Evolutionary conservation across 306 rosid species (phyloP), one percentile per base, ranked within the genome.

Genomic region (Morella rubra): DNA sequence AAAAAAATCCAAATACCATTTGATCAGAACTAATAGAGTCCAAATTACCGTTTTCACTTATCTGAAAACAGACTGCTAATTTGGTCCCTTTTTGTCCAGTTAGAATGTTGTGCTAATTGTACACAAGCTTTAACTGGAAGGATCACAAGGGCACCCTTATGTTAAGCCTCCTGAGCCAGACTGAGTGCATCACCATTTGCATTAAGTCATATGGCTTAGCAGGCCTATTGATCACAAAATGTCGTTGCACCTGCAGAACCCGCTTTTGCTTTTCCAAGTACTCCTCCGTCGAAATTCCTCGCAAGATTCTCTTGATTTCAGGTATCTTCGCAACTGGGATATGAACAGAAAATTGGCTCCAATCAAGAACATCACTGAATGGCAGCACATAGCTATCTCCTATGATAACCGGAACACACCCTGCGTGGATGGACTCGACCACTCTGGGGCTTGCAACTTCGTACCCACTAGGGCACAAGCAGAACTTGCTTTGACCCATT

Each of bases 381-480:
- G 91, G 89, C 24, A 83, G 76, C 62, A 78, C 87, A 24, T 80
- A 84, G 4, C 20, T n/a, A 41, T 86, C 83, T 0, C 87, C 83
- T 14, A 85, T 72, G 20, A 88, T 49, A 42, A 88, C 87, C 0
- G 86, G 91, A 8, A 87, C 86, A 64, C 91, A 85, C 1, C 83
- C 83, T 3, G 75, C 62, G 32, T 78, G 58, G 19, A 85, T 69
- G 5, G 88, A 24, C 62, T 84, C 90, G 0, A 86, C 85, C 12
- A 87, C 71, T 72, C 91, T 84, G 3, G 91, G 91, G 83, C 87
- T 87, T 12, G 91, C 91, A 52, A 85, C 88, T 71, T 88, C 90
- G 4, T 73, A 81, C 27, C 87, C 88, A 20, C 92, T 88, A 11
- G 88, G 92, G 80, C 87, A 88, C 75, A 85, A 56, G 82, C 89